Evolutionary conservation across 2,329 filamentous ascomycete species (phyloP).

Genomic region (Scedosporium apiospermum): DNA sequence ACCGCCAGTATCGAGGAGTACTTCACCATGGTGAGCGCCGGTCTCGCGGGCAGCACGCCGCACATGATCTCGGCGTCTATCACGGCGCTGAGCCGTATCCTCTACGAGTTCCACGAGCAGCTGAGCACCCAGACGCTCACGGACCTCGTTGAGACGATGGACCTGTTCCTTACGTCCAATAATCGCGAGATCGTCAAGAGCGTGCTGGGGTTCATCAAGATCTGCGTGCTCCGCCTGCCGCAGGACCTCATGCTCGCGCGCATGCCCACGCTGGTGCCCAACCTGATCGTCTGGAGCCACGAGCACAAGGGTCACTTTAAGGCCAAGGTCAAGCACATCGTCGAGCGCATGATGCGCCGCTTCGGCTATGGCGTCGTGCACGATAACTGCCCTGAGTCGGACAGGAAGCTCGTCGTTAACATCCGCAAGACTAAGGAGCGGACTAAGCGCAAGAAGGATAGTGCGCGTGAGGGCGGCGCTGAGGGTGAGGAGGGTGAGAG

Average conservation of each 20-base stretch:
- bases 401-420: constrained; percentile 84
- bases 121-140: constrained; percentile 61
- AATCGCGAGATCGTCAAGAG: constrained; percentile 95
- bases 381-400: constrained; percentile 70
- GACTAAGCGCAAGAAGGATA: constrained; percentile 79
- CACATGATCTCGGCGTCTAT: constrained; percentile 99
- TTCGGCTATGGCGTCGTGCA: constrained; percentile 80
- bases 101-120: constrained; percentile 77
- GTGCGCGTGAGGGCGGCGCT: constrained; percentile 44
- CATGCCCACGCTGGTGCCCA: constrained; percentile 69
- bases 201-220: constrained; percentile 92
- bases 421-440: constrained; percentile 93
- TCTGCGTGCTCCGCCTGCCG: constrained; percentile 80
- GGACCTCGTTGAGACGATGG: constrained; percentile 88
- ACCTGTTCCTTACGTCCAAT: constrained; percentile 90
- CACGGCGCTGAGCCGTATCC: constrained; percentile 82
- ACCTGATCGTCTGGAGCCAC: constrained; percentile 91
- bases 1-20: constrained; percentile 85
- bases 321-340: constrained; percentile 94
- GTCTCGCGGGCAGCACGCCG: constrained; percentile 82
- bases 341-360: constrained; percentile 86
- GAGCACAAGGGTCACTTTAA: constrained; percentile 98
- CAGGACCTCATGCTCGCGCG: constrained; percentile 69
- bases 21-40: constrained; percentile 96
- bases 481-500: constrained; percentile 39